phyloP scores from a whole-genome alignment of 768 basidiomycete species.

The Termitomyces sp. region DNA sequence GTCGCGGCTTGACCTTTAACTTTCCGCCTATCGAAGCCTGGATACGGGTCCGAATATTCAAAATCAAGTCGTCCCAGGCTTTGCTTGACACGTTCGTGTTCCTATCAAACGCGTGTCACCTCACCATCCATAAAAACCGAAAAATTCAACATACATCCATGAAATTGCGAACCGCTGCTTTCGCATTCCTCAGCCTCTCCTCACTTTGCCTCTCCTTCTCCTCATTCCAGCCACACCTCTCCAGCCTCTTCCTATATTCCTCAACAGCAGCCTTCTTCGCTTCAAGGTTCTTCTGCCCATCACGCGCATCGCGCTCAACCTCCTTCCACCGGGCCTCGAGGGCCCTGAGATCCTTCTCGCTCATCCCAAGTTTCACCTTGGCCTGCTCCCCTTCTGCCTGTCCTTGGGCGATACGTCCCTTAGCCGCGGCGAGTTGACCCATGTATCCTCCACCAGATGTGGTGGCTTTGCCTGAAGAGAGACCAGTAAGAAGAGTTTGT shows the following conservation, averaged over 20 bases:
- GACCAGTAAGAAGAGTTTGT: conserved; percentile 89
- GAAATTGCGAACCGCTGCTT: conserved; percentile 46
- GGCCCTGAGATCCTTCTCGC: conserved; percentile 69
- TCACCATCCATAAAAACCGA: conserved; percentile 2
- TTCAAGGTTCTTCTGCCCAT: conserved; percentile 66
- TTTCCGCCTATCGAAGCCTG: conserved; percentile 74
- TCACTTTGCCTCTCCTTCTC: conserved; percentile 64
- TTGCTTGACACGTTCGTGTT: conserved; percentile 62
- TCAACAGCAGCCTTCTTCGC: conserved; percentile 54
- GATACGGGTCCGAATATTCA: conserved; percentile 69
- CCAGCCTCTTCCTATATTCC: conserved; percentile 44
- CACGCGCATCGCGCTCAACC: conserved; percentile 78
- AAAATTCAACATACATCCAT: conserved; percentile 49
- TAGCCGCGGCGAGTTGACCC: conserved; percentile 89
- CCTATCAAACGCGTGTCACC: conserved; percentile 30
- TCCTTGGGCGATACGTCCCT: conserved; percentile 66
- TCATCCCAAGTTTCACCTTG: conserved; percentile 68
- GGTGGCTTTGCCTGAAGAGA: conserved; percentile 62
- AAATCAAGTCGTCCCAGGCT: conserved; percentile 74
- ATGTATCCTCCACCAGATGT: conserved; percentile 87
- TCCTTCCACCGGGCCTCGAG: conserved; percentile 80
- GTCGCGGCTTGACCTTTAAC: conserved; percentile 92
- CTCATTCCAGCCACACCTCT: conserved; percentile 66
- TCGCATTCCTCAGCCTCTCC: conserved; percentile 42
- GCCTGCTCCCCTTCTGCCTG: conserved; percentile 82